Evolutionary conservation across 2,329 filamentous ascomycete genomes (phyloP), one percentile per base, ranked within the genome.

Genomic region (Grosmannia huntii): DNA sequence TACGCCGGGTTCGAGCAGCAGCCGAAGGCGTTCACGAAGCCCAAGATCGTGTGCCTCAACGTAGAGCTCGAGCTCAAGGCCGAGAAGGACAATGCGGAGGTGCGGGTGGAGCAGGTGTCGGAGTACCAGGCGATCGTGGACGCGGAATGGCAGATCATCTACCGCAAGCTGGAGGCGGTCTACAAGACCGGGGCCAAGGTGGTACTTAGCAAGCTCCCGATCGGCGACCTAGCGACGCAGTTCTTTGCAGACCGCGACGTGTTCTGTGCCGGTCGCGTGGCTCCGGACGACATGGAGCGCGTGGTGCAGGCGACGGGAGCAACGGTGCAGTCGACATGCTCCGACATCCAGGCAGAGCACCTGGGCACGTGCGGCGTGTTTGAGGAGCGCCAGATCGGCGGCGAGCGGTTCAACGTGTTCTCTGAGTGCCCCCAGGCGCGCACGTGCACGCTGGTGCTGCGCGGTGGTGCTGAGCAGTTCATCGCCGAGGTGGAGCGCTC

Each of bases 61-160:
- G 94, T 99, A 66, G 94, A 99, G 75, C 81, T 99, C 62, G 94
- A 99, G 76, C 80, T 99, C 66, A 99, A 99, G 84, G 92, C 89
- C 62, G 94, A 99, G 74, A 99, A 96, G 80, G 94, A 99, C 76
- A 99, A 99, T 68, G 94, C 94, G 60, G 94, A 99, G 77, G 90
- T 99, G 63, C 86, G 94, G 60, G 91, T 99, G 60, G 94, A 97
- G 75, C 91, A 97, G 73, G 94, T 99, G 56, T 95, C 92, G 23
- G 94, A 99, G 75, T 99, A 99, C 77, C 94, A 99, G 76, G 94
- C 94, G 62, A 96, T 99, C 66, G 94, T 99, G 70, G 94, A 99
- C 69, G 94, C 94, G 33, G 94, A 99, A 75, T 99, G 94, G 94
- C 90, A 96, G 74, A 99, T 99, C 70, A 99, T 99, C 73, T 97